Evolutionary conservation across 352 stramenopile species (phyloP), one percentile per base, ranked within the genome.

Genomic region (Phytophthora melonis): DNA sequence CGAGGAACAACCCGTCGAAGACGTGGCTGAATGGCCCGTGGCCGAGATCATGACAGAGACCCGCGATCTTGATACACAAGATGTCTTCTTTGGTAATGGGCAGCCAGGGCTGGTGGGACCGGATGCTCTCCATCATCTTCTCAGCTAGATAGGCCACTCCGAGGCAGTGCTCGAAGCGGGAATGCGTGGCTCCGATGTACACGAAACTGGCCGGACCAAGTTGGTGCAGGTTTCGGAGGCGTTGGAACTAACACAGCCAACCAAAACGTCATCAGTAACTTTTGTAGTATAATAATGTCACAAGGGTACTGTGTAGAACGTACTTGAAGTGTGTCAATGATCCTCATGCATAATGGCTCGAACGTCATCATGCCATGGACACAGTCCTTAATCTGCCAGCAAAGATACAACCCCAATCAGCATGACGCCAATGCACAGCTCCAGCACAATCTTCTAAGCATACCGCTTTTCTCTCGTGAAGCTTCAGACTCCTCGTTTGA

Each of bases 91-190:
- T 68, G 0, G 93, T 95, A 68, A 99, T 98, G 1, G 68, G 62
- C 14, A 99, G 82, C 68, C 95, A 91, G 7, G 91, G 92, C 59
- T 99, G 96, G 34, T 91, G 80, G 16, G 74, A 60, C 4, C 83
- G 78, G 47, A 99, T 93, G 32, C 67, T 88, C 54, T 79, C 65
- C 30, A 97, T 81, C 79, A 99, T 90, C 64, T 90, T 75, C 69
- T 98, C 91, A 3, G 97, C 97, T 3, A 99, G 84, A 70, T 98
- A 87, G 6, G 95, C 95, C 25, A 99, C 97, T n/a, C 98, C 98
- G 36, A 99, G 77, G 18, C 86, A 98, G 52, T 95, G 89, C 74
- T 94, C 89, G 52, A 95, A 95, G 5, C 89, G 80, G 9, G 86
- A 89, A 59, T 95, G 89, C 3, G 89, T 94, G 45, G 84, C 89